phyloP scores from a whole-genome alignment of 2,329 filamentous ascomycete species.

The Diaporthe sp. region DNA sequence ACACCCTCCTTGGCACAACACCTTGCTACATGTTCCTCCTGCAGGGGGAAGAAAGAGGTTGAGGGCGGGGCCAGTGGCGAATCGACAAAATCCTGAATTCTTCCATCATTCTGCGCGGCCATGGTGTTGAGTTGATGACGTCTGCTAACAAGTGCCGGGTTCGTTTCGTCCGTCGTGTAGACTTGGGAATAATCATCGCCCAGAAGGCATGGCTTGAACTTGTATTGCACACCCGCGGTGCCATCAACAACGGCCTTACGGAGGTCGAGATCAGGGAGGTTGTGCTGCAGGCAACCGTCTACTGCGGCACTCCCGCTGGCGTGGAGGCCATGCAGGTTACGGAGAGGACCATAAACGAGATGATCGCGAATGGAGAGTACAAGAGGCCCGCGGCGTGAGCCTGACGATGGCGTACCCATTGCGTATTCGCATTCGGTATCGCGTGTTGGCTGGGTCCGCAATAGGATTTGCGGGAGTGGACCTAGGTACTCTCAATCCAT shows the following conservation, averaged over 20 bases:
- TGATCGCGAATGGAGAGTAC: constrained; percentile 47
- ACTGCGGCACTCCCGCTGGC: constrained; percentile 58
- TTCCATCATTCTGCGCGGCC: background rate
- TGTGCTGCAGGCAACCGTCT: constrained; percentile 58
- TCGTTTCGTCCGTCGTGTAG: background rate
- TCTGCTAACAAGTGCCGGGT: background rate
- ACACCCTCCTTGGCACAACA: background rate
- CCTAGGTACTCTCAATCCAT: background rate
- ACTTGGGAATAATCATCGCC: constrained; percentile 74
- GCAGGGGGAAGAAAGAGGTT: no score
- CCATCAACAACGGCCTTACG: constrained; percentile 71
- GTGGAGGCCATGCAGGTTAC: constrained; percentile 53
- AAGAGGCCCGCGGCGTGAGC: constrained; percentile 36
- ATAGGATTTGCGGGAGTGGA: background rate
- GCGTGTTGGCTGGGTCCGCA: background rate
- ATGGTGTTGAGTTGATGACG: no score
- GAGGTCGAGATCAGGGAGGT: constrained; percentile 69
- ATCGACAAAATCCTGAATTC: no score
- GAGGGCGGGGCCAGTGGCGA: no score
- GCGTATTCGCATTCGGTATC: background rate
- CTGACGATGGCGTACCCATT: background rate
- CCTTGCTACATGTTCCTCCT: no score
- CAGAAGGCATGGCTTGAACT: constrained; percentile 71
- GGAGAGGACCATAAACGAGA: constrained; percentile 46
- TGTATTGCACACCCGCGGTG: constrained; percentile 71